A percentile compares a stretch with the other conserved stretches of the same genome.
phyloP scores from a whole-genome alignment of 345 rosid genomes.

The Eutrema yunnanense region DNA sequence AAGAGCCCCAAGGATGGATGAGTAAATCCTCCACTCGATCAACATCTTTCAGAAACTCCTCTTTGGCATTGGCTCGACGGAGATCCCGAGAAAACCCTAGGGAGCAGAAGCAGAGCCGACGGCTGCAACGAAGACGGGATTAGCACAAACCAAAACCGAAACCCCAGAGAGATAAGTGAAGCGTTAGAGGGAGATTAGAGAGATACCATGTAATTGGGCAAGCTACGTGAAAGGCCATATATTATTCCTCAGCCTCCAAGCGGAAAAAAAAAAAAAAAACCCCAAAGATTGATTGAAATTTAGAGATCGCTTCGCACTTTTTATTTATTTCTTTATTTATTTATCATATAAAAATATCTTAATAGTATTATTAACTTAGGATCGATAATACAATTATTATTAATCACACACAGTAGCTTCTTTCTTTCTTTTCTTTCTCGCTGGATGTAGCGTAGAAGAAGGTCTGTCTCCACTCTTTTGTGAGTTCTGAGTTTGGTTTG shows the following conservation, averaged over 20 bases:
- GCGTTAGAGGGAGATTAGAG: background rate
- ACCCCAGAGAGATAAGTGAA: background rate
- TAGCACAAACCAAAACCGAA: background rate
- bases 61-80: constrained; percentile 36
- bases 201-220: constrained; percentile 87
- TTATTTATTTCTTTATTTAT: background rate
- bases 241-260: constrained; percentile 17
- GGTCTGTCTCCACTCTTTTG: background rate
- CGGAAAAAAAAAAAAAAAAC: background rate
- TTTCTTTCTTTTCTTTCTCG: background rate
- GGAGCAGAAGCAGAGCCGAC: constrained; percentile 82
- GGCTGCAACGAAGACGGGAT: constrained; percentile 39
- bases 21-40: constrained; percentile 43
- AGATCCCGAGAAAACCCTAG: constrained; percentile 86
- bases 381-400: background rate
- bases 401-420: background rate
- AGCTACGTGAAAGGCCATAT: constrained; percentile 98
- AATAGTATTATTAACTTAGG: background rate
- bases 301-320: constrained; percentile 16
- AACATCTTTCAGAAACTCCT: constrained; percentile 43
- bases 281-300: constrained; percentile 7
- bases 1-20: constrained; percentile 40
- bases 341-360: background rate
- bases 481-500: background rate
- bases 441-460: background rate